phyloP scores from a whole-genome alignment of 805 yeast species.

The Komagataella kurtzmanii region DNA sequence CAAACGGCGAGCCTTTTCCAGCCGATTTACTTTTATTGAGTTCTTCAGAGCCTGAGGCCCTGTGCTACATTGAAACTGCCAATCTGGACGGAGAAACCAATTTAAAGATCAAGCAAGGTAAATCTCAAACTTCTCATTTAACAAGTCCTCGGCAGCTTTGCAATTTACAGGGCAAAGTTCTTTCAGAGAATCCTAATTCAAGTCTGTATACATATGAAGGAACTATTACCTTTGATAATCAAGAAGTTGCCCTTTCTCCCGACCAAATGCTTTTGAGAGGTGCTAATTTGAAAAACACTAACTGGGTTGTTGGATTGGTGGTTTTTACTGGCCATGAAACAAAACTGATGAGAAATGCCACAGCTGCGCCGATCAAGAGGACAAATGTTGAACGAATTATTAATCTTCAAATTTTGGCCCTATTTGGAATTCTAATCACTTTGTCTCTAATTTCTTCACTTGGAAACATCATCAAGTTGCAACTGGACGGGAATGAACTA shows the following conservation, averaged over 20 bases:
- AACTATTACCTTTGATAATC: slow-evolving; percentile 46
- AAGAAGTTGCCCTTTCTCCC: slow-evolving; percentile 64
- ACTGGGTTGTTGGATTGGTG: slow-evolving; percentile 89
- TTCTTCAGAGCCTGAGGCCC: slow-evolving; percentile 96
- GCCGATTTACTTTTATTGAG: slow-evolving; percentile 80
- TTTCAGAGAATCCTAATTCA: slow-evolving; percentile 89
- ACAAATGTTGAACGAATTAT: slow-evolving; percentile 95
- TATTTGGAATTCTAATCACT: slow-evolving; percentile 67
- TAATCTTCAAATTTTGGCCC: slow-evolving; percentile 79
- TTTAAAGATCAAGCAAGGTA: slow-evolving; percentile 85
- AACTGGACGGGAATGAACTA: slow-evolving; percentile 36
- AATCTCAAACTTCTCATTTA: slow-evolving; percentile 59
- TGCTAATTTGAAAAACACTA: slow-evolving; percentile 88
- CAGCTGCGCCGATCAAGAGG: slow-evolving; percentile 94
- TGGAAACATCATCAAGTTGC: slow-evolving; percentile 72
- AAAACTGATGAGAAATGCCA: slow-evolving; percentile 94
- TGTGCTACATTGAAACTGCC: slow-evolving; percentile 95
- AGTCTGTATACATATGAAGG: slow-evolving; percentile 94
- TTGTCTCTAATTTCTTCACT: slow-evolving; percentile 71
- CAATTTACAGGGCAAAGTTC: slow-evolving; percentile 40
- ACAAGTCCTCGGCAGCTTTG: slow-evolving; percentile 52
- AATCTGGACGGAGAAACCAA: slow-evolving; percentile 97
- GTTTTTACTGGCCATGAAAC: slow-evolving; percentile 98
- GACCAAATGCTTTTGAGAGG: slow-evolving; percentile 91
- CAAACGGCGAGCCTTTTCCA: slow-evolving; percentile 83